These are phyloP conservation scores for Marchantia paleacea DNA, from an alignment of 225 moss, liverwort and hornwort species.

Conservation along the genomic window DNA sequence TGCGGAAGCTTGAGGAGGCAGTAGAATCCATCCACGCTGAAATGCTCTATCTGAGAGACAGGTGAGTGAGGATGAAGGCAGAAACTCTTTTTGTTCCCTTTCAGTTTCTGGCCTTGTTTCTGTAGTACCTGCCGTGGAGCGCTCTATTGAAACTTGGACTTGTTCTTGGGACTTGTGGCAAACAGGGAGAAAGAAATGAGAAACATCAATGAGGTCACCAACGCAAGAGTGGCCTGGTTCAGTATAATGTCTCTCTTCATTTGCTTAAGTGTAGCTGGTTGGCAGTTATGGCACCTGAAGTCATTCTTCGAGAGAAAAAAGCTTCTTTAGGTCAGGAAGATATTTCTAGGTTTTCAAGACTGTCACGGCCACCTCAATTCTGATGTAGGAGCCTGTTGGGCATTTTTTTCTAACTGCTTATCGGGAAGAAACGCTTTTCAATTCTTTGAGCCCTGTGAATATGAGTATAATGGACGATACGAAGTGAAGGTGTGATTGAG, in stretches of 20 bases:
- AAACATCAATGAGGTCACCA: constrained; percentile 76
- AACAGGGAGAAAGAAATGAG: constrained; percentile 96
- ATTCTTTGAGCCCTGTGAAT: no score
- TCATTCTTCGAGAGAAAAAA: constrained; percentile 96
- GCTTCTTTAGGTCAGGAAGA: constrained; percentile 39
- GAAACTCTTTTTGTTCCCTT: not conserved
- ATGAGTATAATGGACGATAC: no score
- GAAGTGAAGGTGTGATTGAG: no score
- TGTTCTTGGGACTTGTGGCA: constrained; percentile 8
- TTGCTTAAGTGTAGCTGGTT: constrained; percentile 81
- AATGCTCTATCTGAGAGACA: constrained; percentile 87
- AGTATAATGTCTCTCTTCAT: constrained; percentile 88
- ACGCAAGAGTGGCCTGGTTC: constrained; percentile 95
- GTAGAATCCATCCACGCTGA: constrained; percentile 70
- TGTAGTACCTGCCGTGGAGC: not conserved
- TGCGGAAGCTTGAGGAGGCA: constrained; percentile 86
- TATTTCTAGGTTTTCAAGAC: not conserved
- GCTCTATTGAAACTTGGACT: not conserved
- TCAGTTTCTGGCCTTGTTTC: not conserved
- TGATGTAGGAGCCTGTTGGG: not conserved
- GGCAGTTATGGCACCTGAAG: constrained; percentile 94
- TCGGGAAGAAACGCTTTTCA: no score
- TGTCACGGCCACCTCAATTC: not conserved
- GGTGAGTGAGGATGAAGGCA: constrained; percentile 42
- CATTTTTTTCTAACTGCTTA: no score